Evolutionary conservation across 164 flowering plant species (phyloP).

Genomic region (Annona cherimola): DNA sequence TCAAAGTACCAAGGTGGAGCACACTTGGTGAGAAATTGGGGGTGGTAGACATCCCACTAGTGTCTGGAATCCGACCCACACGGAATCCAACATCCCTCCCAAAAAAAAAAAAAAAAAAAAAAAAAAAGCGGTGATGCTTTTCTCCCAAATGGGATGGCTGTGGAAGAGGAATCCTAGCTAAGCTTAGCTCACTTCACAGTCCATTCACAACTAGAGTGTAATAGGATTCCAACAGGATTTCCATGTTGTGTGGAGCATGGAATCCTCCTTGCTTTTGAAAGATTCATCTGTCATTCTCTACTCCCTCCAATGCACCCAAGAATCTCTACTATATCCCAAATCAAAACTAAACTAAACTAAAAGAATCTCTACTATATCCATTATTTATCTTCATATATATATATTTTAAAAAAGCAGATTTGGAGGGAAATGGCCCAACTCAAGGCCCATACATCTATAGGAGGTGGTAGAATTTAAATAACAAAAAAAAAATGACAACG

Average conservation of each 20-base stretch:
- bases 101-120: no score
- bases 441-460: neutral
- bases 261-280: neutral
- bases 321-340: neutral
- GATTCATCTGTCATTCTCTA: slow-evolving; percentile 2
- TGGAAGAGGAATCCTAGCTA: neutral
- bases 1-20: neutral
- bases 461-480: neutral
- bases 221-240: slow-evolving; percentile 2
- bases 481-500: no score
- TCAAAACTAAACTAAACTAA: no score
- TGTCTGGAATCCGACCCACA: slow-evolving; percentile 1
- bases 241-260: neutral
- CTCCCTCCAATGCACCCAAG: neutral
- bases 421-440: no score
- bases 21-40: slow-evolving; percentile 8
- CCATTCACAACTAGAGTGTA: neutral
- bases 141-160: neutral
- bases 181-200: no score
- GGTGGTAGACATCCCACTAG: slow-evolving; percentile 7
- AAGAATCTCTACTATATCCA: no score
- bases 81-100: slow-evolving; percentile 9
- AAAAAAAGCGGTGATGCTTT: neutral
- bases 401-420: no score
- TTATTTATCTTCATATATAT: no score